Evolutionary conservation across 2,329 filamentous ascomycete species (phyloP).

Genomic region (Penicillium fuscoglaucum): DNA sequence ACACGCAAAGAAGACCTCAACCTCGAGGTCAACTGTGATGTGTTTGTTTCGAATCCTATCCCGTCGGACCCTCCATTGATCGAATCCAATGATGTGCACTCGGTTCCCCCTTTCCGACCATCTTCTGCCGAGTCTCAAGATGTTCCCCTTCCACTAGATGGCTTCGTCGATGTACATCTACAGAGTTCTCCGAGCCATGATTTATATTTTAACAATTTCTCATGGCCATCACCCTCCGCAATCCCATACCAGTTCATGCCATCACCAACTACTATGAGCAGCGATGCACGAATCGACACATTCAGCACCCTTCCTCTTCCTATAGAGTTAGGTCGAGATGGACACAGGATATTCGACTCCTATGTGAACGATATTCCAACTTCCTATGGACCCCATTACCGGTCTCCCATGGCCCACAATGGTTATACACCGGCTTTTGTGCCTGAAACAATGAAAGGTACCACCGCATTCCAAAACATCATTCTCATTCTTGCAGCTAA

Average conservation of each 20-base stretch:
- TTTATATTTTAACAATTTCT: conserved; percentile 13
- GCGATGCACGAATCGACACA: conserved; percentile 40
- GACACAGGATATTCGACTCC: conserved; percentile 40
- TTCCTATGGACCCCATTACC: conserved; percentile 40
- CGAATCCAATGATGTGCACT: neutral
- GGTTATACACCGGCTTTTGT: conserved; percentile 44
- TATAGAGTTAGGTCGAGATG: conserved; percentile 33
- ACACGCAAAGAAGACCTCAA: neutral
- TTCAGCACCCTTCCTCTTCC: conserved; percentile 42
- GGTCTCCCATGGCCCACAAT: conserved; percentile 37
- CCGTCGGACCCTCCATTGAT: neutral
- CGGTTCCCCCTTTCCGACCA: conserved; percentile 4
- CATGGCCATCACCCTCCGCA: conserved; percentile 17
- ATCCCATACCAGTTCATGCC: conserved; percentile 20
- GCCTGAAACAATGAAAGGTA: conserved; percentile 43
- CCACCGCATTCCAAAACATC: conserved; percentile 41
- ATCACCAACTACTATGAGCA: conserved; percentile 36
- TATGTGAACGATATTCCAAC: conserved; percentile 44
- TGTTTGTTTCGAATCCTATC: neutral
- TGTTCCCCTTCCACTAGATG: neutral
- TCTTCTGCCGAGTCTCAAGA: conserved; percentile 4
- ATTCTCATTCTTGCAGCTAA: conserved; percentile 43
- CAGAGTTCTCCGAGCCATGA: conserved; percentile 11
- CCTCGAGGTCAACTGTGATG: neutral
- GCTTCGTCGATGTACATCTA: neutral